phyloP scores from a whole-genome alignment of 352 stramenopile genomes.

The Pythium insidiosum region DNA sequence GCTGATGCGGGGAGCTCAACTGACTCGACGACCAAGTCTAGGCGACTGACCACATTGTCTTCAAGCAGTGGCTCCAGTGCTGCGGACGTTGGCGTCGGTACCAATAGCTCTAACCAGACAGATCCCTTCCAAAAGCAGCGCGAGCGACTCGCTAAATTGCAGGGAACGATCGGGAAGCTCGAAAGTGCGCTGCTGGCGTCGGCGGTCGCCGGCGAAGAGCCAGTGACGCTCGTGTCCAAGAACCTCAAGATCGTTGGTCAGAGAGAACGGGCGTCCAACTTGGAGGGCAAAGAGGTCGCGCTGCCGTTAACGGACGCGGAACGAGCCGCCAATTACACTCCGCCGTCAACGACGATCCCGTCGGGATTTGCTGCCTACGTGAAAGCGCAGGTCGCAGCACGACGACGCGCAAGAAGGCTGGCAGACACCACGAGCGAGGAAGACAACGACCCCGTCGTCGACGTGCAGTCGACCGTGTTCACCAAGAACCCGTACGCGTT shows the following conservation, averaged over 20 bases:
- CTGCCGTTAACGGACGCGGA: constrained; percentile 33
- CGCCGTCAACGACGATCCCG: constrained; percentile 41
- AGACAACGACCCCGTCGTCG: constrained; percentile 26
- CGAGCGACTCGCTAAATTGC: constrained; percentile 21
- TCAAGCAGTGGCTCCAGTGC: background rate
- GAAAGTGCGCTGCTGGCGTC: constrained; percentile 30
- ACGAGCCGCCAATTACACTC: constrained; percentile 37
- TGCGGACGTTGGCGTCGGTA: too few species aligned
- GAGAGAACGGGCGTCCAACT: constrained; percentile 30
- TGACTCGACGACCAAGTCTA: background rate
- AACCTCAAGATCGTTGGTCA: constrained; percentile 46
- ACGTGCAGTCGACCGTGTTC: constrained; percentile 56
- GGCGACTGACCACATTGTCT: constrained; percentile 1
- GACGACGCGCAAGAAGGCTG: constrained; percentile 8
- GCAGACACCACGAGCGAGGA: constrained; percentile 7
- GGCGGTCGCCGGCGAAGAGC: constrained; percentile 34
- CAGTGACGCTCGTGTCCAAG: constrained; percentile 49
- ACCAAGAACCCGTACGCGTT: constrained; percentile 64
- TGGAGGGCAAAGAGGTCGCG: constrained; percentile 26
- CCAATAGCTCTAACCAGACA: background rate
- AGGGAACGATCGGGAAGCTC: constrained; percentile 46
- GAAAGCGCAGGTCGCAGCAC: constrained; percentile 8
- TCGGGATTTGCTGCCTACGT: constrained; percentile 34
- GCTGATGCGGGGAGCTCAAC: constrained; percentile 8
- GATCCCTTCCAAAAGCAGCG: constrained; percentile 26